phyloP scores from a whole-genome alignment of 257 asterid genomes.

The Nicotiana attenuata region DNA sequence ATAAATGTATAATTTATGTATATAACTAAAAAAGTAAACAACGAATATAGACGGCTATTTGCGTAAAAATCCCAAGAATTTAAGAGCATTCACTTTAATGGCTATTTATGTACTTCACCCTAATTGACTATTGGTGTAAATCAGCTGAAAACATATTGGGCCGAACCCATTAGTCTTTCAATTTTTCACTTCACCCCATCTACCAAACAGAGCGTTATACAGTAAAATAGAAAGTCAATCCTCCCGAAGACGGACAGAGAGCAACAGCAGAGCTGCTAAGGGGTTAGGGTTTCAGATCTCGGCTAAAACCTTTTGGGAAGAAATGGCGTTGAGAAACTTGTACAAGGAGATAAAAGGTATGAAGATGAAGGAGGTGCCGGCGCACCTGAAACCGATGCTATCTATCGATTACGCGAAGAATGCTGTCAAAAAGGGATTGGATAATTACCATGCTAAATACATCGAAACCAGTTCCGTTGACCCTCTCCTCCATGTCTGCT shows the following conservation, averaged over 20 bases:
- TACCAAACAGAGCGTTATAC: not conserved
- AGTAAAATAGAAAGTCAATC: not conserved
- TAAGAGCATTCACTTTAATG: too few relatives aligned
- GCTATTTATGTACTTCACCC: too few relatives aligned
- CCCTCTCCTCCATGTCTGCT: conserved; percentile 72
- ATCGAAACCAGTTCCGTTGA: conserved; percentile 61
- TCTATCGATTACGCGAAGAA: conserved; percentile 38
- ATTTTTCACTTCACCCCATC: not conserved
- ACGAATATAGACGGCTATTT: too few relatives aligned
- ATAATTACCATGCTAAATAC: conserved; percentile 67
- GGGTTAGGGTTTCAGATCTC: conserved; percentile 24
- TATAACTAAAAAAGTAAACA: too few relatives aligned
- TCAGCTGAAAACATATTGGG: not conserved
- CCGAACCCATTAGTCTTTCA: not conserved
- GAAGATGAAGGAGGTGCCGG: conserved; percentile 83
- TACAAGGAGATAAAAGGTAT: conserved; percentile 68
- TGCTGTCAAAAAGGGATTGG: conserved; percentile 42
- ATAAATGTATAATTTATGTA: too few relatives aligned
- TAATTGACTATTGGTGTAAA: too few relatives aligned
- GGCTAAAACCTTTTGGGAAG: not conserved
- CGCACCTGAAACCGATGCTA: conserved; percentile 62
- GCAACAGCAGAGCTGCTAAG: not conserved
- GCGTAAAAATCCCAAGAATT: too few relatives aligned
- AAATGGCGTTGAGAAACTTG: conserved; percentile 68
- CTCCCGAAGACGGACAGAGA: not conserved